phyloP scores from a whole-genome alignment of 371 early-diverging fungal genomes.

The Lichtheimia hyalospora region DNA sequence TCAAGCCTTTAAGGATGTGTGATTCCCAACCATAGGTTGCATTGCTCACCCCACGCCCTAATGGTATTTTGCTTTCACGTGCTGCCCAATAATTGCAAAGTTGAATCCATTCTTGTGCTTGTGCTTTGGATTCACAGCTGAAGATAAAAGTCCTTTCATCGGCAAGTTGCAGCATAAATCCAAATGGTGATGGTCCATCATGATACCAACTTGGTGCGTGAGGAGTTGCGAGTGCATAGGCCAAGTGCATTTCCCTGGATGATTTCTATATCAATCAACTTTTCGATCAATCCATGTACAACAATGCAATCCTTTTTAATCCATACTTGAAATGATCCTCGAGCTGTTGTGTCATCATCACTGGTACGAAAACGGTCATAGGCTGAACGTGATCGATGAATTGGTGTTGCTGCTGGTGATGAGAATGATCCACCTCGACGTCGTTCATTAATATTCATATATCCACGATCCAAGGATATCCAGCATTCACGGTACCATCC shows the following conservation, averaged over 20 bases:
- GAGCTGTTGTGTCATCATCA: not conserved
- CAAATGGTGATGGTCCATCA: conserved; percentile 1
- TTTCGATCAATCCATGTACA: too few relatives aligned
- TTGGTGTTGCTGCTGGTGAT: not conserved
- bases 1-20: not conserved
- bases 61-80: conserved; percentile 20
- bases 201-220: conserved; percentile 9
- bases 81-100: conserved; percentile 28
- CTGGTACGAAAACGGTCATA: not conserved
- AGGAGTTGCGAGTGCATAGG: conserved; percentile 5
- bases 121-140: conserved; percentile 3
- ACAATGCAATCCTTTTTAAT: too few relatives aligned
- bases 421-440: not conserved
- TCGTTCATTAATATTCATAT: conserved; percentile 2
- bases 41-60: conserved; percentile 26
- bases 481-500: conserved; percentile 6
- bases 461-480: conserved; percentile 2
- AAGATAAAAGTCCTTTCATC: conserved; percentile 4
- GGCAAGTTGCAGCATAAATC: conserved; percentile 8
- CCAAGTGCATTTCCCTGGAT: not conserved
- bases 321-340: too few relatives aligned
- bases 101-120: conserved; percentile 24
- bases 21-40: conserved; percentile 31
- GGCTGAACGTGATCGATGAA: not conserved
- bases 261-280: not conserved